A percentile compares a stretch with the other conserved stretches of the same genome.
These are phyloP conservation scores for Podospora australis DNA, from an alignment of 495 filamentous ascomycete genomes.

Conservation along the genomic window DNA sequence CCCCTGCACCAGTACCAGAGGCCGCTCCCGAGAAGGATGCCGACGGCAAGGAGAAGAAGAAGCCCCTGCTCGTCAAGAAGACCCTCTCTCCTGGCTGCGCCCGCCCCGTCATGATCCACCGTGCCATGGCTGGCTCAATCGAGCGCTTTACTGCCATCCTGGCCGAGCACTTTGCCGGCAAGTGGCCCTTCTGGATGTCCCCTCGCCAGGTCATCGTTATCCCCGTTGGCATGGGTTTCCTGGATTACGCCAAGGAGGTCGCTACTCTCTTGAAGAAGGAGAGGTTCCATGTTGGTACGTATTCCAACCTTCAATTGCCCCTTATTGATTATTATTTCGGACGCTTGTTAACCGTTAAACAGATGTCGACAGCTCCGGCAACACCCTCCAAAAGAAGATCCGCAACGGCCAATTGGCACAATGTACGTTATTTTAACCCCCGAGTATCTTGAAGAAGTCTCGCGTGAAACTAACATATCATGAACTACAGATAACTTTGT, in stretches of 20 bases:
- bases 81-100: slow-evolving; percentile 63
- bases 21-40: slow-evolving; percentile 27
- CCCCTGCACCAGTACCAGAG: slow-evolving; percentile 28
- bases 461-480: background rate
- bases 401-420: slow-evolving; percentile 77
- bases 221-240: slow-evolving; percentile 77
- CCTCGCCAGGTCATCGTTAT: slow-evolving; percentile 89
- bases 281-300: slow-evolving; percentile 44
- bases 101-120: slow-evolving; percentile 94
- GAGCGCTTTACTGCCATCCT: slow-evolving; percentile 94
- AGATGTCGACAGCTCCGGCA: slow-evolving; percentile 82
- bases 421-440: slow-evolving; percentile 69
- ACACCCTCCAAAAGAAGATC: slow-evolving; percentile 96
- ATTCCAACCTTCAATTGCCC: too few species aligned
- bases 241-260: slow-evolving; percentile 83
- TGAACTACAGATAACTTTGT: slow-evolving; percentile 36
- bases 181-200: slow-evolving; percentile 97
- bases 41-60: slow-evolving; percentile 29
- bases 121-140: slow-evolving; percentile 87
- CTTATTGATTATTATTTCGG: background rate
- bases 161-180: slow-evolving; percentile 90
- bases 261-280: slow-evolving; percentile 52
- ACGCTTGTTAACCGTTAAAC: background rate
- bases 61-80: slow-evolving; percentile 36
- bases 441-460: background rate